Conservation (phyloP, 2,329 filamentous ascomycete species). For the Dichotomopilus funicola region DNA sequence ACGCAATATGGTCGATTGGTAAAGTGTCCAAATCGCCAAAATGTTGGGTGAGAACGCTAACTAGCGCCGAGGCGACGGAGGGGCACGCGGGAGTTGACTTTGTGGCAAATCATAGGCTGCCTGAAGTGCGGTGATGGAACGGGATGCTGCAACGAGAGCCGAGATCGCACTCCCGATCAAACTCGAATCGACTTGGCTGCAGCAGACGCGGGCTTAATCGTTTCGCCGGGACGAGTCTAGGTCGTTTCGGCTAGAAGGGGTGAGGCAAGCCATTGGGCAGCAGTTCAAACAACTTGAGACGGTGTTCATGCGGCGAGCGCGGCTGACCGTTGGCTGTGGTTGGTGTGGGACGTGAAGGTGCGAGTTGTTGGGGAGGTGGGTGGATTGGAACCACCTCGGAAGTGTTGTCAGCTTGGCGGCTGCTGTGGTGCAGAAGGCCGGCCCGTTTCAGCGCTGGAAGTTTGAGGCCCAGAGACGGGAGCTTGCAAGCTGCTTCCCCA, state of each 20-base stretch:
- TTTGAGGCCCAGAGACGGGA: not conserved
- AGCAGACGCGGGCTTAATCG: not conserved
- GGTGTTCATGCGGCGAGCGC: not conserved
- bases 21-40: too few relatives aligned
- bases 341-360: not conserved
- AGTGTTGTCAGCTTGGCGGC: not conserved
- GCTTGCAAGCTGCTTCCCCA: not conserved
- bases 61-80: too few relatives aligned
- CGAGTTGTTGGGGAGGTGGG: too few relatives aligned
- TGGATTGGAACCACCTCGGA: too few relatives aligned
- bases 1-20: too few relatives aligned
- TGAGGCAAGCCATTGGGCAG: conserved; percentile 11
- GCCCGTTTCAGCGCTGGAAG: conserved; percentile 11
- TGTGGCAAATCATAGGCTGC: too few relatives aligned
- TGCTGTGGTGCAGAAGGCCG: not conserved
- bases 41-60: too few relatives aligned
- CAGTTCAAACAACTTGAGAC: not conserved
- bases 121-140: too few relatives aligned
- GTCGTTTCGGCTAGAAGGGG: conserved; percentile 12
- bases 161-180: too few relatives aligned
- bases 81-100: too few relatives aligned
- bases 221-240: conserved; percentile 8
- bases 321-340: conserved; percentile 5
- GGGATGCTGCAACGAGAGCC: too few relatives aligned
- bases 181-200: too few relatives aligned